Conservation (phyloP, 2,329 filamentous ascomycete species). For the Corynespora cassiicola region DNA sequence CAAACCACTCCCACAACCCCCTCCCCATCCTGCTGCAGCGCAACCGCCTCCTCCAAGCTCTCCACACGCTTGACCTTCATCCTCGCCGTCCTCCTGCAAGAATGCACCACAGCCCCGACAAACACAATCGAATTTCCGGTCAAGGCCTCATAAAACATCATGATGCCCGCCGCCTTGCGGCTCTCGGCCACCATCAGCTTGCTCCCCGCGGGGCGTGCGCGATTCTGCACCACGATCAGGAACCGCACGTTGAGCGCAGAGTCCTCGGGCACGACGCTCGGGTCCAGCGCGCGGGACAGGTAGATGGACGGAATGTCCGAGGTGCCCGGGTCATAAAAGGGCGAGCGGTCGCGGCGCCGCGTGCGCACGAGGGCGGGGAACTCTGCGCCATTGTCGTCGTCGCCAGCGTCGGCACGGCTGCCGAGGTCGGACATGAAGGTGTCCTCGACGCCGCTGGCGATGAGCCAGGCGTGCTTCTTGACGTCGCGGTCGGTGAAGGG, state of each 20-base stretch:
- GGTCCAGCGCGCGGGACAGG: slow-evolving; percentile 28
- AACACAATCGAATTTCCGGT: slow-evolving; percentile 26
- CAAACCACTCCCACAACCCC: slow-evolving; percentile 25
- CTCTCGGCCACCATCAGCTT: slow-evolving; percentile 30
- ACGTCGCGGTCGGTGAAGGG: slow-evolving; percentile 32
- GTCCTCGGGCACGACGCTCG: slow-evolving; percentile 19
- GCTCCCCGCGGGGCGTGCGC: slow-evolving; percentile 5
- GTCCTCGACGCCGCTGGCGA: slow-evolving; percentile 22
- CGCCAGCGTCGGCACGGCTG: slow-evolving; percentile 2
- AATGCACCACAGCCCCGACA: slow-evolving; percentile 22
- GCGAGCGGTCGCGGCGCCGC: slow-evolving; percentile 13
- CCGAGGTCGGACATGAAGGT: slow-evolving; percentile 13
- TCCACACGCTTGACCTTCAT: slow-evolving; percentile 23
- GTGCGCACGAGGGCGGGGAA: slow-evolving; percentile 2
- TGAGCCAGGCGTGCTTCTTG: slow-evolving; percentile 29
- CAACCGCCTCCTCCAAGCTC: slow-evolving; percentile 20
- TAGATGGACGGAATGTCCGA: slow-evolving; percentile 22
- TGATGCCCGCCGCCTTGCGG: slow-evolving; percentile 29
- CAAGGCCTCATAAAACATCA: slow-evolving; percentile 28
- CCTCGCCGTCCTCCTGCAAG: slow-evolving; percentile 9
- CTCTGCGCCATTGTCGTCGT: slow-evolving; percentile 7
- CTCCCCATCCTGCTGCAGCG: slow-evolving; percentile 8
- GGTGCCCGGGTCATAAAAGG: slow-evolving; percentile 10
- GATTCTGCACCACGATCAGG: slow-evolving; percentile 24
- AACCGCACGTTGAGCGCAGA: slow-evolving; percentile 15